Evolutionary conservation across 2,329 filamentous ascomycete species (phyloP), one percentile per base, ranked within the genome.

Genomic region (Thelonectria rubi): DNA sequence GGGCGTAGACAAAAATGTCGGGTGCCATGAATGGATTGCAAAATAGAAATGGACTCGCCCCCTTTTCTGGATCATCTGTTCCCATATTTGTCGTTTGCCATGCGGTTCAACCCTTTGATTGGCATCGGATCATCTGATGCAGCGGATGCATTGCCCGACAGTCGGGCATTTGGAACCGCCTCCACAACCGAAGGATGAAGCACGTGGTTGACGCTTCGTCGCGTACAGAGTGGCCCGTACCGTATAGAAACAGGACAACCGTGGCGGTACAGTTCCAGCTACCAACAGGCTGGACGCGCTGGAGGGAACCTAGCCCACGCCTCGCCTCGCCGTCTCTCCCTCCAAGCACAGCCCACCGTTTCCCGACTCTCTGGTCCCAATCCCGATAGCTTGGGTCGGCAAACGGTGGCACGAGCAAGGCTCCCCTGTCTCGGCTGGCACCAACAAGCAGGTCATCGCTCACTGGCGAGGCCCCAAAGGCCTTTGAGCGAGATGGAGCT

Each of bases 301-400:
- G 24, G 7, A 7, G 24, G 4, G 30, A 45, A 24, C 39, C 15
- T 34, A 37, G 37, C 40, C 40, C 30, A 48, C 46, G 20, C 18
- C 40, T 43, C n/a, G 49, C 43, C 37, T 40, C 24, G 51, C 39
- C 26, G 21, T 54, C 37, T 53, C 20, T 45, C 49, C 59, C 60
- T 51, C 58, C 30, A n/a, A 60, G 56, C 63, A 58, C 59, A 71
- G 64, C 62, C 67, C 65, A 70, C 67, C 68, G 58, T 63, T 66
- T 71, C 69, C 73, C 73, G 69, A 70, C 53, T 65, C 64, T 72
- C 64, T 72, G 74, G 74, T 71, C 68, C 69, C 65, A 65, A 73
- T 69, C 71, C 74, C 74, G 74, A 75, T 66, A 62, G 68, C 68
- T 68, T 73, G 74, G 74, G 72, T 76, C 74, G 73, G 74, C 65